Conservation (phyloP, 768 basidiomycete species). For the Crassisporium funariophilum region DNA sequence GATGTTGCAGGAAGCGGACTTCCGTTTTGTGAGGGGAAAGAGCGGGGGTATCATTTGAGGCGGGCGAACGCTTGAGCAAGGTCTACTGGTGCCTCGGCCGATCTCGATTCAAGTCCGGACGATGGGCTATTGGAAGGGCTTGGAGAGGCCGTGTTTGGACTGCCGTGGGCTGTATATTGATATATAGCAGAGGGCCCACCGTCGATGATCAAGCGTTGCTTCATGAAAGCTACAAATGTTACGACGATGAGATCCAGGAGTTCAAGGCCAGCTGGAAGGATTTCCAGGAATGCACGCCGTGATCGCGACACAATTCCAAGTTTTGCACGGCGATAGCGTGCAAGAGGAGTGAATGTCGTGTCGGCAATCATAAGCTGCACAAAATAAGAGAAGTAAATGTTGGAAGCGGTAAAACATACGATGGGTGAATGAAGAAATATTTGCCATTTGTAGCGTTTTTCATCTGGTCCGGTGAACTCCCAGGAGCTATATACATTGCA, state of each 20-base stretch:
- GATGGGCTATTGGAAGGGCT: too few species aligned
- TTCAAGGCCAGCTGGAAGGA: slow-evolving; percentile 33
- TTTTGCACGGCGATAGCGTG: slow-evolving; percentile 37
- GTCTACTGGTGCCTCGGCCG: too few species aligned
- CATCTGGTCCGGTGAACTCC: slow-evolving; percentile 39
- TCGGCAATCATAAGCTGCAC: slow-evolving; percentile 34
- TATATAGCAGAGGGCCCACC: not conserved
- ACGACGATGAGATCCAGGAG: slow-evolving; percentile 34
- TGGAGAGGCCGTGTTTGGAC: not conserved
- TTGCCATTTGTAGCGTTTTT: slow-evolving; percentile 39
- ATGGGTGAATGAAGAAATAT: slow-evolving; percentile 38
- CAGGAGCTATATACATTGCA: too few species aligned
- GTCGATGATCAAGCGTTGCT: slow-evolving; percentile 22
- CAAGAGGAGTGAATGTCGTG: slow-evolving; percentile 26
- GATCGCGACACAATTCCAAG: slow-evolving; percentile 37
- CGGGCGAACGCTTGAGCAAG: too few species aligned
- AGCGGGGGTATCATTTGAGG: too few species aligned
- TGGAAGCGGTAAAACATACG: slow-evolving; percentile 22
- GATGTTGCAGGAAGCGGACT: too few species aligned
- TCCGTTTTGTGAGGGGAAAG: too few species aligned
- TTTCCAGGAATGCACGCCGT: slow-evolving; percentile 36
- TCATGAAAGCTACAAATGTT: slow-evolving; percentile 34
- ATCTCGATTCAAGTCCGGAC: too few species aligned
- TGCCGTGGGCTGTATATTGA: not conserved
- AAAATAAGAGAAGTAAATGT: not conserved